Base-by-base conservation (phyloP, 176 grass and related monocot species). In the Phoenix roebelenii region DNA sequence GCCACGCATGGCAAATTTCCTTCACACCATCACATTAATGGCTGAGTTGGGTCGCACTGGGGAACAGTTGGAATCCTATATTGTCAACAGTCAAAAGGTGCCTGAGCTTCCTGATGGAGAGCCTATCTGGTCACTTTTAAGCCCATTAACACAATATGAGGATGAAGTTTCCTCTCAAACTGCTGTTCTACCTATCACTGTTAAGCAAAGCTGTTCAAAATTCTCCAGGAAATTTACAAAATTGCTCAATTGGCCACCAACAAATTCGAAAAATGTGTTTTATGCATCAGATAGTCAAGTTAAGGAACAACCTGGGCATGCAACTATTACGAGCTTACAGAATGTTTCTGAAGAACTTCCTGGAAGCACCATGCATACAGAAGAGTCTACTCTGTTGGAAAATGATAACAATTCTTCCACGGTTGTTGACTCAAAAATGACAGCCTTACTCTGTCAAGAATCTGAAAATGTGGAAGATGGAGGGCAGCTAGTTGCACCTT, bases 1-100 rank as follows among this genome's bases (percentile, higher is more conserved):
- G 66, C 72, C 85, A 32, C 84, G 76, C 57, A 91, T 91, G 24
- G 78, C 92, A 22, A 97, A 91, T 70, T 91, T 97, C 74, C 70
- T 97, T 67, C 84, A 80, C 78, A 91, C 88, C 78, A 71, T 97
- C 58, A 88, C 77, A 73, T 80, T 78, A 18, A 97, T 88, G 83
- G 77, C 69, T 30, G 65, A 80, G 59, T 80, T 84, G 77, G 92
- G 92, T 25, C 76, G 78, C 66, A 57, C 62, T 5, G 58, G 49
- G 22, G 83, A 80, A 60, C 79, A 83, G 57, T 65, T 82, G 25
- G 87, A 91, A 68, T 91, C 78, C 59, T 97, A 88, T 69, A 64
- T 97, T 17, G 51, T 83, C 49, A 85, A 88, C 44, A 88, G 80
- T 62, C 92, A 97, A 78, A 91, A 88, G 70, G 64, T 97, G 16